phyloP scores from a whole-genome alignment of 257 asterid species.

The Solanum habrochaites region DNA sequence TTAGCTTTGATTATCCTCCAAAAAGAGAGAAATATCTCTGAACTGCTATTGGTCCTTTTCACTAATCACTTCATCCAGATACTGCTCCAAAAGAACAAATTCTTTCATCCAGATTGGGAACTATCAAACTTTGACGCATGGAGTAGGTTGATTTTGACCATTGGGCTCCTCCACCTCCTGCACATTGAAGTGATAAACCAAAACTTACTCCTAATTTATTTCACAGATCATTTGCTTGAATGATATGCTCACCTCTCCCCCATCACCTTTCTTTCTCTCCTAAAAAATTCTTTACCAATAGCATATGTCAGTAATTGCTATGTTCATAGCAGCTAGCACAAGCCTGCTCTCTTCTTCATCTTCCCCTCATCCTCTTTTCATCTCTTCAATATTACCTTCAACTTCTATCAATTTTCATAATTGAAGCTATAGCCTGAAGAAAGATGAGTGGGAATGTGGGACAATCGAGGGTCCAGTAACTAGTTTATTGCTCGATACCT shows the following conservation, averaged over 20 bases:
- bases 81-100: not conserved
- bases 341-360: not conserved
- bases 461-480: not conserved
- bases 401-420: not conserved
- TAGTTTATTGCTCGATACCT: not conserved
- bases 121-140: not conserved
- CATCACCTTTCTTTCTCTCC: not conserved
- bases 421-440: not conserved
- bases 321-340: not conserved
- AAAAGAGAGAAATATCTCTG: not conserved
- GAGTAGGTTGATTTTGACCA: not conserved
- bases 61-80: not conserved
- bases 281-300: not conserved
- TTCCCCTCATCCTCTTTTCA: not conserved
- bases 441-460: not conserved
- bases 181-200: not conserved
- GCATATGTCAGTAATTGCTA: not conserved
- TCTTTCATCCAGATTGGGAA: not conserved
- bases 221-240: not conserved
- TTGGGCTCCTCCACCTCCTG: not conserved
- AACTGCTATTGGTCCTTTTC: not conserved
- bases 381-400: not conserved
- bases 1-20: not conserved
- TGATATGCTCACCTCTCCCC: not conserved
- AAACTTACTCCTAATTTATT: not conserved